Percentiles rank a stretch among this genome's conserved stretches.
phyloP scores from a whole-genome alignment of 2,329 filamentous ascomycete genomes.

The Sporothrix dimorphospora region DNA sequence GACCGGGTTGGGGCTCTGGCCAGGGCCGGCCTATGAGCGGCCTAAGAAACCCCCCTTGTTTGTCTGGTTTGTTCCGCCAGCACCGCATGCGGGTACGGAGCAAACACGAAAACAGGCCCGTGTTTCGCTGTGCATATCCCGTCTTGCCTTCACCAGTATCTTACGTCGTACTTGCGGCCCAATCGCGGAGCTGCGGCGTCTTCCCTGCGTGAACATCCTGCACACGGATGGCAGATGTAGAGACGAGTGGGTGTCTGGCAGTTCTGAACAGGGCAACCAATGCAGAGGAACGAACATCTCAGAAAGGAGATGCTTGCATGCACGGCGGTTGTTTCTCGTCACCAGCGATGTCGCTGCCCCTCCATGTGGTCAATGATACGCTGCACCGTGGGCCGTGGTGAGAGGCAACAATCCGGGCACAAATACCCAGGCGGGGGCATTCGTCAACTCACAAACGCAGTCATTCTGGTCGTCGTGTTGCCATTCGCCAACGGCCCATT shows the following conservation, averaged over 20 bases:
- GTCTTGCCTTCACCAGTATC: background rate
- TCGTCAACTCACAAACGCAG: background rate
- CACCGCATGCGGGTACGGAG: background rate
- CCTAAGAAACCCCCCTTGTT: background rate
- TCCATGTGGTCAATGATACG: background rate
- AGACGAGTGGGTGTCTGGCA: background rate
- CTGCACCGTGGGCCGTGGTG: background rate
- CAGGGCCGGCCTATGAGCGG: background rate
- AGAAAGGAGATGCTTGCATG: background rate
- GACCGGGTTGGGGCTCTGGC: background rate
- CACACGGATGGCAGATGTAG: background rate
- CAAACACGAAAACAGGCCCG: background rate
- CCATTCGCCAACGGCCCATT: background rate
- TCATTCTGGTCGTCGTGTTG: background rate
- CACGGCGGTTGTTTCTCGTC: background rate
- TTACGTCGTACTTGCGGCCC: background rate
- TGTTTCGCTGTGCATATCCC: background rate
- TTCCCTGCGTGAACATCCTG: background rate
- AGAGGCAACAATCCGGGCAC: background rate
- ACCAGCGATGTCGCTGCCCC: background rate
- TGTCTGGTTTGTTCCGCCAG: background rate
- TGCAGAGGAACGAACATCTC: background rate
- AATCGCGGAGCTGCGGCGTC: background rate
- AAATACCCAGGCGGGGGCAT: background rate
- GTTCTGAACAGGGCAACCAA: background rate